Conservation (phyloP, 1,284 basidiomycete species). For the Ganoderma sinense region DNA sequence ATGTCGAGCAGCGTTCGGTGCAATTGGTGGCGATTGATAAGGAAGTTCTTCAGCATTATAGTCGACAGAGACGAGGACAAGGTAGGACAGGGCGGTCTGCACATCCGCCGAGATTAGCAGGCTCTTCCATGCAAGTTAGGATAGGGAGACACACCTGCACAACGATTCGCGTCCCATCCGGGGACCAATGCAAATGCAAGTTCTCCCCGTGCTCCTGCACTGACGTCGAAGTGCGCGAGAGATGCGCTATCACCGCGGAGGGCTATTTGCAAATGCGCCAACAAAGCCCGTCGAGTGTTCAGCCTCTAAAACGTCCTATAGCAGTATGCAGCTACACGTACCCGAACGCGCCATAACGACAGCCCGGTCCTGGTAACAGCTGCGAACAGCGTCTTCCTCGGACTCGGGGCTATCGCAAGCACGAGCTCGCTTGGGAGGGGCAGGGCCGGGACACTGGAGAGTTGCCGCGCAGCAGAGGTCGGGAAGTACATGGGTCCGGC, state of each 20-base stretch:
- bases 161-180: slow-evolving; percentile 79
- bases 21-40: slow-evolving; percentile 63
- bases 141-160: slow-evolving; percentile 65
- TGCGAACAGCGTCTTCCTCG: slow-evolving; percentile 82
- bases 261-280: slow-evolving; percentile 60
- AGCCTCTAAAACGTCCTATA: neutral
- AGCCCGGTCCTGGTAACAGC: slow-evolving; percentile 73
- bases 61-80: slow-evolving; percentile 78
- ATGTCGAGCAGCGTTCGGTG: slow-evolving; percentile 62
- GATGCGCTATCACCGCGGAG: slow-evolving; percentile 76
- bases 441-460: slow-evolving; percentile 71
- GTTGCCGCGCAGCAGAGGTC: slow-evolving; percentile 75
- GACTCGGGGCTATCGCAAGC: slow-evolving; percentile 67
- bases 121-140: neutral
- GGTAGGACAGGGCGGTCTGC: slow-evolving; percentile 80
- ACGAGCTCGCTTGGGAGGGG: slow-evolving; percentile 69
- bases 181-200: slow-evolving; percentile 76
- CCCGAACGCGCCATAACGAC: slow-evolving; percentile 85
- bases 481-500: slow-evolving; percentile 77
- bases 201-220: slow-evolving; percentile 85
- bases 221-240: slow-evolving; percentile 81
- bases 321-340: slow-evolving; percentile 48
- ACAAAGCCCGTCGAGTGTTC: neutral
- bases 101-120: neutral
- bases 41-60: slow-evolving; percentile 62